A percentile compares a stretch with the other conserved stretches of the same genome.
These are phyloP conservation scores for Lactarius deliciosus DNA, from an alignment of 768 basidiomycete genomes.

Conservation along the genomic window DNA sequence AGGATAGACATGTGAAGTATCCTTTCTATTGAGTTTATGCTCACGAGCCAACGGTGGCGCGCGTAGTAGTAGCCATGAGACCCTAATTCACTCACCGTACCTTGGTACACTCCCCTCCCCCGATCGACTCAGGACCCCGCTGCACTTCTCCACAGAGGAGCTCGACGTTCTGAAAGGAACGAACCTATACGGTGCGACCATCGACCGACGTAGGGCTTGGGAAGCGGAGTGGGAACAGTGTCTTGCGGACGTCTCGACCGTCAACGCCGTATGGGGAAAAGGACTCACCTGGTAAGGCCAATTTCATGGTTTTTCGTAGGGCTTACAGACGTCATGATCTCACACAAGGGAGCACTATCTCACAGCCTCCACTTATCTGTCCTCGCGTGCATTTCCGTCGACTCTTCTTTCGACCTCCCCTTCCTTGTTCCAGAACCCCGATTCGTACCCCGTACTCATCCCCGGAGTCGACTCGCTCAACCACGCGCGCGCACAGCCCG, in stretches of 20 bases:
- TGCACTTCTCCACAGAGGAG: constrained; percentile 69
- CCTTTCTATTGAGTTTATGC: constrained; percentile 3
- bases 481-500: constrained; percentile 74
- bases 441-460: constrained; percentile 74
- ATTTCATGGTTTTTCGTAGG: constrained; percentile 11
- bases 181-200: constrained; percentile 76
- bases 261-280: constrained; percentile 44
- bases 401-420: constrained; percentile 63
- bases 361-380: constrained; percentile 71
- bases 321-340: not conserved
- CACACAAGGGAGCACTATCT: constrained; percentile 65
- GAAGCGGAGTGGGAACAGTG: constrained; percentile 61
- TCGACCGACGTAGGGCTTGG: constrained; percentile 65
- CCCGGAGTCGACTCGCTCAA: constrained; percentile 88
- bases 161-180: constrained; percentile 68
- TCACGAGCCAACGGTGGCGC: constrained; percentile 13
- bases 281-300: constrained; percentile 66
- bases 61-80: constrained; percentile 24
- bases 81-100: constrained; percentile 55
- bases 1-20: constrained; percentile 39
- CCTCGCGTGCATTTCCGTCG: constrained; percentile 90
- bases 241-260: constrained; percentile 39
- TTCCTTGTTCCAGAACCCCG: constrained; percentile 48
- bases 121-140: constrained; percentile 61
- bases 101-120: constrained; percentile 61